Conservation (phyloP, 768 basidiomycete species). For the Mycena kentingensis region DNA sequence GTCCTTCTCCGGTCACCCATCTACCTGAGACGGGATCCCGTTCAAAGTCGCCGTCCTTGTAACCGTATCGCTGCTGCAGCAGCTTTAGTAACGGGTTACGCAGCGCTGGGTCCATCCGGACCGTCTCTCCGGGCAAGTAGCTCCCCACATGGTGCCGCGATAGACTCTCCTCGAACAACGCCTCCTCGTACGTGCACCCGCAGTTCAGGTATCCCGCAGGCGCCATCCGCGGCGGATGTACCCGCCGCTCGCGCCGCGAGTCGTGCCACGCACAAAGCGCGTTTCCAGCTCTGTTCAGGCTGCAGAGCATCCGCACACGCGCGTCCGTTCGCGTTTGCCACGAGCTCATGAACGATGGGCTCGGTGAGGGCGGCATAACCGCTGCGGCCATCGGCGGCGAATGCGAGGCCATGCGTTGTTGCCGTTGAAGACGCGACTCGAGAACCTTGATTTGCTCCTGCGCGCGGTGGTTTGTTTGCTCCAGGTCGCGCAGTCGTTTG, state of each 20-base stretch:
- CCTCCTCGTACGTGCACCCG: constrained; percentile 82
- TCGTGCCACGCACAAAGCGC: constrained; percentile 91
- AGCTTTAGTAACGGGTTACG: constrained; percentile 78
- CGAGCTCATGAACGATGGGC: constrained; percentile 54
- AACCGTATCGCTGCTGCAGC: constrained; percentile 71
- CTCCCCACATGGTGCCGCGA: constrained; percentile 78
- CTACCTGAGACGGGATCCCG: constrained; percentile 61
- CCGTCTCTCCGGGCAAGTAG: constrained; percentile 81
- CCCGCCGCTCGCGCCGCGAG: constrained; percentile 79
- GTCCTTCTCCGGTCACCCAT: constrained; percentile 72
- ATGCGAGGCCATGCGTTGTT: constrained; percentile 20
- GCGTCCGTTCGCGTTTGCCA: constrained; percentile 79
- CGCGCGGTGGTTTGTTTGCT: constrained; percentile 56
- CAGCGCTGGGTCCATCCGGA: constrained; percentile 87
- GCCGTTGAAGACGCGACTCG: constrained; percentile 44
- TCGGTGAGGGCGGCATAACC: constrained; percentile 35
- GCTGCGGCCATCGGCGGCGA: constrained; percentile 26
- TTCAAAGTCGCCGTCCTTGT: constrained; percentile 87
- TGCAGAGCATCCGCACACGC: constrained; percentile 71
- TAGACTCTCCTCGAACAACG: constrained; percentile 84
- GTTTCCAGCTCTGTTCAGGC: constrained; percentile 84
- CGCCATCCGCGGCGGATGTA: constrained; percentile 77
- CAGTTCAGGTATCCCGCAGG: constrained; percentile 81
- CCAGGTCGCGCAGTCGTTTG: constrained; percentile 61
- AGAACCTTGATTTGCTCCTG: constrained; percentile 50